phyloP scores from a whole-genome alignment of 2,329 filamentous ascomycete genomes.

The Fusarium incarnatum region DNA sequence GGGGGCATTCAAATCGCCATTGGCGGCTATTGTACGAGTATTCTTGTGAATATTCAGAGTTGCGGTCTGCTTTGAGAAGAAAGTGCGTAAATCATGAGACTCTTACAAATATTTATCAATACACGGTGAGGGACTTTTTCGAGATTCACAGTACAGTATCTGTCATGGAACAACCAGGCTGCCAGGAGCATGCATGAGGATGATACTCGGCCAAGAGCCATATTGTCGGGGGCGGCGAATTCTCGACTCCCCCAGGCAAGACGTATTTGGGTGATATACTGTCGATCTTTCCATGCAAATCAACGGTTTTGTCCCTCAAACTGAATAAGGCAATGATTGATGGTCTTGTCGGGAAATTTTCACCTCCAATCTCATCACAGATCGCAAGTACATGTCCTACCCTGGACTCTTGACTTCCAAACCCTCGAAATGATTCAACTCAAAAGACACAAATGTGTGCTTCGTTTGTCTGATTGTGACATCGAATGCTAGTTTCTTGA shows the following conservation, averaged over 20 bases:
- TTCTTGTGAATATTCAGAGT: background rate
- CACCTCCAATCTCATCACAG: background rate
- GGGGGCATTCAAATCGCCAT: conserved; percentile 11
- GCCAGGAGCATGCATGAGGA: background rate
- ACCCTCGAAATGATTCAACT: background rate
- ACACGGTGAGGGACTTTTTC: background rate
- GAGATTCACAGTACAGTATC: background rate
- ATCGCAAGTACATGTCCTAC: background rate
- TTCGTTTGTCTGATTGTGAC: background rate
- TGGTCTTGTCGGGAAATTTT: conserved; percentile 12
- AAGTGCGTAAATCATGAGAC: background rate
- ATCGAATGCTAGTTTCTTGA: too few species aligned
- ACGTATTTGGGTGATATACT: conserved; percentile 20
- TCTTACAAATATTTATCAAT: background rate
- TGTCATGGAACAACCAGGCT: background rate
- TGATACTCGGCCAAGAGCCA: conserved; percentile 5
- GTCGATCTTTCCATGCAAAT: conserved; percentile 34
- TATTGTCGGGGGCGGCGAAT: conserved; percentile 17
- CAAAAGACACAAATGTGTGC: background rate
- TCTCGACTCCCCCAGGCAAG: conserved; percentile 27
- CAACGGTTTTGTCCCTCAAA: conserved; percentile 25
- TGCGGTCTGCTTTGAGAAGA: background rate
- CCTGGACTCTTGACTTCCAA: background rate
- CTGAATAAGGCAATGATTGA: conserved; percentile 26
- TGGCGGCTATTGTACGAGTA: conserved; percentile 13